A percentile compares a stretch with the other conserved stretches of the same genome.
phyloP scores from a whole-genome alignment of 192 early-diverging fungal species.

The Gamsiella multidivaricata region DNA sequence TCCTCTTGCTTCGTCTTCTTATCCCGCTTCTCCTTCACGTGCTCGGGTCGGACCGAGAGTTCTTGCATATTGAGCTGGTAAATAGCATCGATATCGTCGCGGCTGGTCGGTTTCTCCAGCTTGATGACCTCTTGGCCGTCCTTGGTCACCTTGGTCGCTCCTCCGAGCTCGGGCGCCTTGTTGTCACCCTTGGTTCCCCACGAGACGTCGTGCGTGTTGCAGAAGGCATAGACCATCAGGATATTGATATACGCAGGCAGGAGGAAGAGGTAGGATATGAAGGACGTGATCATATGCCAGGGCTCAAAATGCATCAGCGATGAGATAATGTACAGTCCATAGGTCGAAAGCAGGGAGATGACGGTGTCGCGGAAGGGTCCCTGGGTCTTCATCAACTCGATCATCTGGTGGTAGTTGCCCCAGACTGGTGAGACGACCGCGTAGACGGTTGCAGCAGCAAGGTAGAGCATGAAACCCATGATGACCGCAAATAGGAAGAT shows the following conservation, averaged over 20 bases:
- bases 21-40: conserved; percentile 75
- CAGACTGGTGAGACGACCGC: conserved; percentile 3
- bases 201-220: conserved; percentile 94
- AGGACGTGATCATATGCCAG: conserved; percentile 91
- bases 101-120: conserved; percentile 79
- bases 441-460: conserved; percentile 66
- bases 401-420: conserved; percentile 51
- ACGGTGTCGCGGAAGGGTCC: conserved; percentile 81
- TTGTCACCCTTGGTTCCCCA: conserved; percentile 97
- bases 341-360: conserved; percentile 83
- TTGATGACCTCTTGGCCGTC: conserved; percentile 76
- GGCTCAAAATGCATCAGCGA: conserved; percentile 88
- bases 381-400: conserved; percentile 49
- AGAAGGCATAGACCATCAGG: conserved; percentile 93
- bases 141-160: conserved; percentile 77
- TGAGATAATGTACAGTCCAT: conserved; percentile 83
- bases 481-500: conserved; percentile 83
- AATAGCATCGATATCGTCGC: conserved; percentile 81
- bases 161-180: conserved; percentile 68
- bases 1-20: conserved; percentile 89
- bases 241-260: conserved; percentile 93
- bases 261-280: conserved; percentile 90
- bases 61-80: conserved; percentile 84
- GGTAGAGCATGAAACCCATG: conserved; percentile 87
- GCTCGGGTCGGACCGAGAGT: conserved; percentile 57